Evolutionary conservation across 176 grass and related monocot genomes (phyloP), one percentile per base, ranked within the genome.

Genomic region (Oryza brachyantha): DNA sequence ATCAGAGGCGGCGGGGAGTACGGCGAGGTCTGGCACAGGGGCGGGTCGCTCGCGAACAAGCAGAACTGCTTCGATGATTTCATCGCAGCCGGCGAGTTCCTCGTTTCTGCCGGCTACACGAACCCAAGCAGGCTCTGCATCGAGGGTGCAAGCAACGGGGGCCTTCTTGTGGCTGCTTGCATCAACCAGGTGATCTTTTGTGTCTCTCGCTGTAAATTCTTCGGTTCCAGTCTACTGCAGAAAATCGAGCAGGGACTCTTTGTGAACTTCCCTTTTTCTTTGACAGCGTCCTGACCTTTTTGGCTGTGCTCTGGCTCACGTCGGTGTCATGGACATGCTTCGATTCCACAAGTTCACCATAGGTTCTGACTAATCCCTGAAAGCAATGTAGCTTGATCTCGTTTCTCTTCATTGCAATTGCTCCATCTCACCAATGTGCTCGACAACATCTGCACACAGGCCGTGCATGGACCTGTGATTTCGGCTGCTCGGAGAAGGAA

Each of bases 61-160:
- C 95, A 98, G 73, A 98, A 98, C 79, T 94, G 91, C 86, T 98
- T 98, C 85, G 83, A 98, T 59, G 95, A 98, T 45, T 98, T 98
- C 74, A 11, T 89, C 67, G 77, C 95, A 14, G 77, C 85, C 29
- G 90, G 82, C 17, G 92, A 94, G 64, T 94, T 90, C 78, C 89
- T 98, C 57, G 77, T 98, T 5, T 67, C 89, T 25, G 55, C 87
- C 8, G 89, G 92, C 3, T 92, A 98, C 82, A 98, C 92, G 3
- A 87, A 48, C 77, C 77, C 85, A 24, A 70, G 80, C 35, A 32
- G 80, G 19, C 72, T 94, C 46, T 98, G 95, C 85, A 67, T 98
- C 66, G 95, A 98, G n/a, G 95, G 95, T n/a, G 87, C 82, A 10
- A 94, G 95, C 85, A 98, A 98, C 68, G 95, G 95, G 0, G 95